Evolutionary conservation across 257 asterid genomes (phyloP), one percentile per base, ranked within the genome.

Genomic region (Verbascum thapsus): DNA sequence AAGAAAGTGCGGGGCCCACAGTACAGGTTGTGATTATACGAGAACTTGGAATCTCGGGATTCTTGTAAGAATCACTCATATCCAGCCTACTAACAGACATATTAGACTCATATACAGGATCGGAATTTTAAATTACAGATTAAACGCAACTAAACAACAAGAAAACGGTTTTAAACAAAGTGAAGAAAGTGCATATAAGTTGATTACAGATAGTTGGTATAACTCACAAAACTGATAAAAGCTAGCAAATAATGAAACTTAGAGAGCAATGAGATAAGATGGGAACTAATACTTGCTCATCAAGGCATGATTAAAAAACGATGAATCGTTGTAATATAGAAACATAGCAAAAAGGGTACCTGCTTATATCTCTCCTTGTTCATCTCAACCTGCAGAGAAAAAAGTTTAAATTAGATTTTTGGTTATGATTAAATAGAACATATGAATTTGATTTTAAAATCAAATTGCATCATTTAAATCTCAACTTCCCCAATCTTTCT

Each of bases 321-420:
- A n/a, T n/a, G n/a, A n/a, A 47, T 26, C 9, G 34, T 43, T 37
- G 3, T 3, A 9, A 35, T 49, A 51, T 6, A 26, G 19, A 8
- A 48, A 41, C 20, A 69, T 4, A 15, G 67, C 42, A 6, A 68
- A 67, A 73, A 10, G 16, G 26, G 10, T 74, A 91, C 98, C 97
- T 91, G 96, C 70, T 81, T 76, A 51, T 68, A 72, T 67, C 97
- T 83, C 84, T 78, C 74, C 67, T 67, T 86, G 55, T 66, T 77
- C 77, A 70, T 52, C 72, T 86, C 95, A 58, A 75, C 91, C 98
- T 91, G 97, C 84, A 76, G n/a, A 57, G n/a, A 15, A 22, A 61
- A 62, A 52, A 52, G 50, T 15, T 43, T 7, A 10, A 38, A 52
- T 65, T 49, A 72, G 74, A 51, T 50, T 45, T 72, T 60, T 61